Base-by-base conservation (phyloP, 179 eudicot genomes). In the Sideroxylon spinosum region DNA sequence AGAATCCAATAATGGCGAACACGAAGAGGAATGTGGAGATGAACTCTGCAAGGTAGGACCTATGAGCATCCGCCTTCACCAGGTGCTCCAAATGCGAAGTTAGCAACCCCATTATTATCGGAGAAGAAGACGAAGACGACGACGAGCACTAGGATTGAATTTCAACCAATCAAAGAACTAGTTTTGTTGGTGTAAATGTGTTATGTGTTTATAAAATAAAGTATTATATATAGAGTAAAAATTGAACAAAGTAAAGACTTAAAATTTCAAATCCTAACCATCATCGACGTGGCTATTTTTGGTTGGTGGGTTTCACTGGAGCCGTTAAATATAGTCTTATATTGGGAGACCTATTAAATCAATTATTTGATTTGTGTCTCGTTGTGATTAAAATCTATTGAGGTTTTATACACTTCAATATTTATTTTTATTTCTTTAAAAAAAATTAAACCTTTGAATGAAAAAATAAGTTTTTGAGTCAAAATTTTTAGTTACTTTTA, bases 31-130 rank as follows among this genome's bases (percentile, higher is more conserved):
- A 95, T 4, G 98, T 95, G 75, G 98, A 91, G 78, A 95, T 81
- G 81, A 91, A 93, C 85, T 95, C 98, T 9, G 97, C 97, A 9
- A 95, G 83, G 78, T 95, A 95, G 0, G 97, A 77, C 82, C 97
- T 70, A 19, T 93, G 82, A 22, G 97, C 91, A 28, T 84, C 78
- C 50, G 87, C 83, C 32, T 88, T 89, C 37, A 91, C 78, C 6
- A 91, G 79, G 84, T 91, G 85, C 22, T 85, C 81, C 37, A 94
- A 70, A 14, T 87, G 90, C 16, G 85, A 65, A 23, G 44, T 81
- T 7, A 93, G 85, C 23, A 95, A 79, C 23, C 91, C 88, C 87
- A 89, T 85, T 37, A 37, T 6, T 81, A 79, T 83, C 81, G 75
- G 8, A 16, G 11, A 16, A 14, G 66, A 14, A 44, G 23, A 22